Conservation (phyloP, 2,329 filamentous ascomycete species). For the Stylonectria norvegica region DNA sequence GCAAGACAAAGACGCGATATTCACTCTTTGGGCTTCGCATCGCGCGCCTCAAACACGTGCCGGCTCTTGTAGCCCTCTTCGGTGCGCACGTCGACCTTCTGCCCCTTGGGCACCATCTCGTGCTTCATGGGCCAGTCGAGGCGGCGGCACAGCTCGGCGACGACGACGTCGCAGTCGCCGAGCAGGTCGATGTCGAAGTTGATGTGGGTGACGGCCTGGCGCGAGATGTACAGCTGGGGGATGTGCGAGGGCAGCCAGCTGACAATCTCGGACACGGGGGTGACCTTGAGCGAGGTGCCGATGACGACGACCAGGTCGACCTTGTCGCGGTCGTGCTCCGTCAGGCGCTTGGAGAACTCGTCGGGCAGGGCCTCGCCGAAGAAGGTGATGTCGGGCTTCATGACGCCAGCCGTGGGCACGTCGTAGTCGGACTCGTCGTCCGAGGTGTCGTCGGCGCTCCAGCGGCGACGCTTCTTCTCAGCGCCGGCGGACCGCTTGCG, state of each 20-base stretch:
- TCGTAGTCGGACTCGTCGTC: constrained; percentile 48
- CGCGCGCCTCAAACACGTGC: constrained; percentile 34
- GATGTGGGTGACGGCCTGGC: constrained; percentile 80
- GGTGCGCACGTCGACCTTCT: constrained; percentile 55
- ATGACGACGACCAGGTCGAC: constrained; percentile 94
- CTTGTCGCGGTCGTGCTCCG: constrained; percentile 73
- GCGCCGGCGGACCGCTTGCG: constrained; percentile 39
- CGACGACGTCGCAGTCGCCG: constrained; percentile 90
- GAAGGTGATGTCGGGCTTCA: constrained; percentile 98
- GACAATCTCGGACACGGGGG: constrained; percentile 88
- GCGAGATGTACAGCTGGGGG: constrained; percentile 86
- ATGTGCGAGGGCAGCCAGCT: constrained; percentile 74
- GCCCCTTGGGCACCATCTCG: constrained; percentile 72
- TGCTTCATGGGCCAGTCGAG: constrained; percentile 78
- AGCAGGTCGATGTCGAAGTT: constrained; percentile 95
- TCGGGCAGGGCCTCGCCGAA: constrained; percentile 89
- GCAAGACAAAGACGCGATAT: too few relatives aligned
- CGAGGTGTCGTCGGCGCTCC: constrained; percentile 37
- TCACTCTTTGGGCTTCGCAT: too few relatives aligned
- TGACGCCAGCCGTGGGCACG: constrained; percentile 69
- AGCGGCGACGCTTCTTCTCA: constrained; percentile 42
- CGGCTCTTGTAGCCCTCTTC: constrained; percentile 35
- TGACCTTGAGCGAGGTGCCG: constrained; percentile 92
- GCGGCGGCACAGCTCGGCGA: constrained; percentile 78
- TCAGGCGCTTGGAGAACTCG: constrained; percentile 75